Evolutionary conservation across 2,329 filamentous ascomycete genomes (phyloP), one percentile per base, ranked within the genome.

Genomic region (Colletotrichum sp.): DNA sequence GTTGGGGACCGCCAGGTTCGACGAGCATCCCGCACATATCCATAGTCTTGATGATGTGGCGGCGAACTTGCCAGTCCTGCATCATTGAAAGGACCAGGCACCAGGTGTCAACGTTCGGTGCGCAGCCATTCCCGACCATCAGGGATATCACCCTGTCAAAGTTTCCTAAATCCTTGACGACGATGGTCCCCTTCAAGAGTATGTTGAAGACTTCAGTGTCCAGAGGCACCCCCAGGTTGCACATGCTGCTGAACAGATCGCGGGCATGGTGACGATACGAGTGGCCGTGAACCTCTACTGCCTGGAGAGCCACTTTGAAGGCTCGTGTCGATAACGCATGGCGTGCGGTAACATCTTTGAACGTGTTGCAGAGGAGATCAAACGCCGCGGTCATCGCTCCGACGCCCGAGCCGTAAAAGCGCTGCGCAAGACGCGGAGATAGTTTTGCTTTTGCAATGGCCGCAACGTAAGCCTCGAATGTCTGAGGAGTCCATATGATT

Each of bases 1-100:
- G 81, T 9, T 82, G 83, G 9, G 86, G 81, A 2, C 84, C 85
- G 1, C 79, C 78, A 0, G 82, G 81, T 28, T 85, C 83, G 9
- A 84, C 80, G 55, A 90, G 83, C 65, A 90, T 82, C 28, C 86
- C 86, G 21, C 85, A 82, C 44, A 85, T 81, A 71, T 87, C 83
- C 88, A 91, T 90, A 72, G 84, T 83, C 15, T 85, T 84, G 34
- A 90, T 80, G 34, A 89, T 82, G 78, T 88, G 86, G 28, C 86
- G 85, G 68, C 85, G 84, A 66, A 88, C 86, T n/a, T 90, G 88
- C 80, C 93, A 92, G 13, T 89, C 89, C 81, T 91, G 89, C 73
- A 94, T 89, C 60, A 90, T 83, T n/a, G 83, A 81, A 21, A 91
- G 81, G 74, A 90, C 88, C 6, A 87, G 82, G 4, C 87, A 78